These are phyloP conservation scores for Tremella fuciformis DNA, from an alignment of 768 basidiomycete species.

Conservation along the genomic window DNA sequence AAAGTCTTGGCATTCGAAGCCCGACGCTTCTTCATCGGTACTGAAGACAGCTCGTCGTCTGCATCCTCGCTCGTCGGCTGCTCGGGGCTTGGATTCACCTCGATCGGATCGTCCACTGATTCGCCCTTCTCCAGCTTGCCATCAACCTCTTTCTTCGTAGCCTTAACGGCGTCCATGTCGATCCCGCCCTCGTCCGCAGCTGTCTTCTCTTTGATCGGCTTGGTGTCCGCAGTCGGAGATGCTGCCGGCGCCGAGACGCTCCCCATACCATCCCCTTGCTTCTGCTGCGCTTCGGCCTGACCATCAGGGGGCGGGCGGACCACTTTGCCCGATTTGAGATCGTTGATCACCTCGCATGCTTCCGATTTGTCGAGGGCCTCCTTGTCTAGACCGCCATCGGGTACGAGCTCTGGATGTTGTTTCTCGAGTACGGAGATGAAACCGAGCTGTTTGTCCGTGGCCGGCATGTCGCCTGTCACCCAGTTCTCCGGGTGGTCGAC, in stretches of 20 bases:
- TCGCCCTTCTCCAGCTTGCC: conserved; percentile 1
- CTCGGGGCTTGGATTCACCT: conserved; percentile 2
- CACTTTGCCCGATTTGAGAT: conserved; percentile 37
- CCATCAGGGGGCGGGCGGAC: conserved; percentile 1
- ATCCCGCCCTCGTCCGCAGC: conserved; percentile 1
- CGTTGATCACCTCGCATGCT: conserved; percentile 49
- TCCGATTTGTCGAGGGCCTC: conserved; percentile 44
- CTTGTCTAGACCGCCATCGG: conserved; percentile 27
- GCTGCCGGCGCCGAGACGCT: not conserved
- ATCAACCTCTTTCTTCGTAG: not conserved
- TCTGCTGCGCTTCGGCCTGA: not conserved
- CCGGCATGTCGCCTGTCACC: conserved; percentile 42
- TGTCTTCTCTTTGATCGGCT: conserved; percentile 5
- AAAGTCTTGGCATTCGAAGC: not conserved
- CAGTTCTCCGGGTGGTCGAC: conserved; percentile 46
- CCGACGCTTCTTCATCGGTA: not conserved
- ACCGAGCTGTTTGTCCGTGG: conserved; percentile 42
- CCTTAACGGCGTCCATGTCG: conserved; percentile 3
- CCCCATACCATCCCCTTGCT: not conserved
- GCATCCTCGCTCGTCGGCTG: conserved; percentile 14
- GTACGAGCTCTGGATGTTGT: conserved; percentile 27
- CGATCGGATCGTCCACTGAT: conserved; percentile 5
- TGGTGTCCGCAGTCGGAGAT: not conserved
- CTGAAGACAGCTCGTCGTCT: not conserved
- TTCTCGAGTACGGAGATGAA: conserved; percentile 43